Percentiles rank a stretch among this genome's conserved stretches.
phyloP scores from a whole-genome alignment of 1,139 yeast species.

The Diutina siamensis region DNA sequence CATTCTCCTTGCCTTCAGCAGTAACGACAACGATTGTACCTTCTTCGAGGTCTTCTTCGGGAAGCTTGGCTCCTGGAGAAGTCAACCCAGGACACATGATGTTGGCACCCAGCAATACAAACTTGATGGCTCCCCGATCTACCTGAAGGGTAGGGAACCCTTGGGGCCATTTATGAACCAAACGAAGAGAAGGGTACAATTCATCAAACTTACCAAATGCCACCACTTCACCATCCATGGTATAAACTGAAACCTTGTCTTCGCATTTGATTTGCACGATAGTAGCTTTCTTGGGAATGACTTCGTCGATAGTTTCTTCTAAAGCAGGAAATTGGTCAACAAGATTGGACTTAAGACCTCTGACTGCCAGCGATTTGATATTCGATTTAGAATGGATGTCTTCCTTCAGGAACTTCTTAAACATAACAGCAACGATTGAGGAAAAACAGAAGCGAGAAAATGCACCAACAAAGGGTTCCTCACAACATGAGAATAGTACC shows the following conservation, averaged over 20 bases:
- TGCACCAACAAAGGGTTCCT: not conserved
- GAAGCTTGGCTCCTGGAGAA: slow-evolving; percentile 77
- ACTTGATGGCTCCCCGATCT: slow-evolving; percentile 94
- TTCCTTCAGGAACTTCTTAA: slow-evolving; percentile 68
- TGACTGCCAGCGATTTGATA: slow-evolving; percentile 84
- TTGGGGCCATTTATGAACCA: slow-evolving; percentile 75
- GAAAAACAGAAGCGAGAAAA: not conserved
- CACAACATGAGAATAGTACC: not conserved
- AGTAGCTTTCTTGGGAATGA: slow-evolving; percentile 89
- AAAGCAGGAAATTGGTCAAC: slow-evolving; percentile 61
- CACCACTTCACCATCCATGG: slow-evolving; percentile 62
- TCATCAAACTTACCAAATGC: slow-evolving; percentile 82
- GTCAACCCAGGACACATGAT: slow-evolving; percentile 98
- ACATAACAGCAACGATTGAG: too few species aligned
- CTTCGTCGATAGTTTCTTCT: slow-evolving; percentile 65
- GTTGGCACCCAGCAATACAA: slow-evolving; percentile 87
- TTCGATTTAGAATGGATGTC: slow-evolving; percentile 86
- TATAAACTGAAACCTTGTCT: slow-evolving; percentile 72
- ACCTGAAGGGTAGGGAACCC: slow-evolving; percentile 83
- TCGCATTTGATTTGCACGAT: slow-evolving; percentile 77
- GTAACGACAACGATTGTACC: slow-evolving; percentile 69
- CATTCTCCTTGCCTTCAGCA: slow-evolving; percentile 89
- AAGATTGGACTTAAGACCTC: slow-evolving; percentile 66
- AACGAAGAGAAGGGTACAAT: slow-evolving; percentile 60
- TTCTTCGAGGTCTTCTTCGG: slow-evolving; percentile 53